Conservation (phyloP, 2,329 filamentous ascomycete genomes). For the Colletotrichum sansevieriae region DNA sequence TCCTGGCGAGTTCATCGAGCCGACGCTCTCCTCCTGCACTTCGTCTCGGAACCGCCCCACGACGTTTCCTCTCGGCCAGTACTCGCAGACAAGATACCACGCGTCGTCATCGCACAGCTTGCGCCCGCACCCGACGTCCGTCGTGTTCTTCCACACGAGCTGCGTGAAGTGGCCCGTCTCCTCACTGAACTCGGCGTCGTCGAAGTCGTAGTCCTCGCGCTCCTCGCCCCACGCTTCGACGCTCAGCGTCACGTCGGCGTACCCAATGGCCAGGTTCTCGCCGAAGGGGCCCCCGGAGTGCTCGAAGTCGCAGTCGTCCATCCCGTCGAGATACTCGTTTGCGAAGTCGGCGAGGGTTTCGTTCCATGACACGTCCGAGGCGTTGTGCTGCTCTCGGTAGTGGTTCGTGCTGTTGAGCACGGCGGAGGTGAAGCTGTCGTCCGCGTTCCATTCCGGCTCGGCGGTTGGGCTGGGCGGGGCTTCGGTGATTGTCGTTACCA, state of each 20-base stretch:
- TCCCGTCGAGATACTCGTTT: conserved; percentile 58
- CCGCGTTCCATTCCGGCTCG: conserved; percentile 50
- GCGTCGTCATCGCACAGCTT: conserved; percentile 51
- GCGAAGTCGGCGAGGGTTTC: conserved; percentile 70
- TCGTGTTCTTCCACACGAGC: conserved; percentile 77
- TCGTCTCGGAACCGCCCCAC: conserved; percentile 61
- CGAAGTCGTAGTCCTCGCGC: conserved; percentile 69
- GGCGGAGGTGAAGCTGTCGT: conserved; percentile 61
- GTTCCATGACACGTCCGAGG: conserved; percentile 73
- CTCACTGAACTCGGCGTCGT: conserved; percentile 66
- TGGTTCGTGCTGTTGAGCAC: conserved; percentile 76
- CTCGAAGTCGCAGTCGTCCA: conserved; percentile 58
- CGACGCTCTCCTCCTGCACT: conserved; percentile 19
- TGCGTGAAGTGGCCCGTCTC: conserved; percentile 80
- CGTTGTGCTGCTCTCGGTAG: conserved; percentile 74
- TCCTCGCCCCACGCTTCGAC: conserved; percentile 78
- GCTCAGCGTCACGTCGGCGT: conserved; percentile 67
- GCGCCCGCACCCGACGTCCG: conserved; percentile 67
- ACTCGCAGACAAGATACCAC: conserved; percentile 79
- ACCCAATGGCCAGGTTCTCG: conserved; percentile 81
- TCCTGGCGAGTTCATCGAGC: background rate
- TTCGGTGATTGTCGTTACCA: conserved; percentile 45
- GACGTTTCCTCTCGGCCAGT: conserved; percentile 76
- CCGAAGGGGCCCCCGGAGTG: conserved; percentile 75
- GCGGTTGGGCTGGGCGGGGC: conserved; percentile 45